These are phyloP conservation scores for Aristolochia fimbriata DNA, from an alignment of 164 flowering plant species.

Conservation along the genomic window DNA sequence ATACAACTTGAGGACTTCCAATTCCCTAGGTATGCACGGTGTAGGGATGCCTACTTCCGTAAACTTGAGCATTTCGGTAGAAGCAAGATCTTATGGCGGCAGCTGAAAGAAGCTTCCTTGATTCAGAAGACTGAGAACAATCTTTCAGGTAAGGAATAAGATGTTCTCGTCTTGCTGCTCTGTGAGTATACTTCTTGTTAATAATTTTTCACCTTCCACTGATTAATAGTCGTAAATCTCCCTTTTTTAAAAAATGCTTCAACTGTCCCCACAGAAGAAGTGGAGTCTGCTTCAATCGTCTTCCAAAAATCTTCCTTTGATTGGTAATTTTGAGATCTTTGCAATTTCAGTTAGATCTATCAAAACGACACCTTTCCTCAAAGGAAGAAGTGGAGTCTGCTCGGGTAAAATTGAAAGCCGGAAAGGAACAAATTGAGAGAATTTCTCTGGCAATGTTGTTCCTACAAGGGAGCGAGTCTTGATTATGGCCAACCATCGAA, in stretches of 20 bases:
- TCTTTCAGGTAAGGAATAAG: conserved; percentile 33
- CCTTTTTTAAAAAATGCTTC: conserved; percentile 26
- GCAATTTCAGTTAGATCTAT: conserved; percentile 73
- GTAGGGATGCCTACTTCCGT: conserved; percentile 37
- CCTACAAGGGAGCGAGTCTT: conserved; percentile 66
- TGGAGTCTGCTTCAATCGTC: no score
- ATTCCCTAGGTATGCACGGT: conserved; percentile 42
- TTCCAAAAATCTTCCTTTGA: no score
- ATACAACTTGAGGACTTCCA: no score
- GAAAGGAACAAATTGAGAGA: conserved; percentile 57
- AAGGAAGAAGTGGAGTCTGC: conserved; percentile 49
- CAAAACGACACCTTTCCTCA: conserved; percentile 63
- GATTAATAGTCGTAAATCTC: no score
- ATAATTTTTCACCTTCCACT: background rate
- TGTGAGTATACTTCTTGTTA: no score
- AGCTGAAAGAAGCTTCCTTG: conserved; percentile 61
- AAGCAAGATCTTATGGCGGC: conserved; percentile 41
- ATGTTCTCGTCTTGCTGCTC: background rate
- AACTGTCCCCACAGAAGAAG: no score
- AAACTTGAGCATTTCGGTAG: conserved; percentile 80
- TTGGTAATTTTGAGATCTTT: conserved; percentile 46
- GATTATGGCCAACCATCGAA: conserved; percentile 83
- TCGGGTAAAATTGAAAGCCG: conserved; percentile 37
- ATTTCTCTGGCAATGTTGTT: conserved; percentile 67
- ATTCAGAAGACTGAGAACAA: conserved; percentile 57